These are phyloP conservation scores for Durusdinium trenchii DNA, from an alignment of 73 alveolate genomes.

Conservation along the genomic window DNA sequence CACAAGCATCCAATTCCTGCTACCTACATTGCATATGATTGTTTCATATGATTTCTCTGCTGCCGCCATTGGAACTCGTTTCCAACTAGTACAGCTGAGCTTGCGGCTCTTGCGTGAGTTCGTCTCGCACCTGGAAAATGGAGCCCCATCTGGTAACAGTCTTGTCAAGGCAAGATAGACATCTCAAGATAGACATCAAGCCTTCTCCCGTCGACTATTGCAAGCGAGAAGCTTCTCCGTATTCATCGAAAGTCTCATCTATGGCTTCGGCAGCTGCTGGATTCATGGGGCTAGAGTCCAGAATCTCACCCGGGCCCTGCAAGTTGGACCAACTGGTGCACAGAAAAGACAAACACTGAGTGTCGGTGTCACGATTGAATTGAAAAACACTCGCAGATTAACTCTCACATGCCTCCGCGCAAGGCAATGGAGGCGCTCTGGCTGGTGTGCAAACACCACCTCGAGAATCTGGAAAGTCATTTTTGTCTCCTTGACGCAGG, in stretches of 20 bases:
- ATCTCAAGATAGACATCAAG: too few species aligned
- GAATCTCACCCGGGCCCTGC: slow-evolving; percentile 80
- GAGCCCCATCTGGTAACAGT: too few species aligned
- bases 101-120: slow-evolving; percentile 46
- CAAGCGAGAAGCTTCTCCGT: background rate
- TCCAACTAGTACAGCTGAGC: background rate
- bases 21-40: background rate
- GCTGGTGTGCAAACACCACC: slow-evolving; percentile 67
- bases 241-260: too few species aligned
- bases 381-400: background rate
- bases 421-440: slow-evolving; percentile 28
- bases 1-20: too few species aligned
- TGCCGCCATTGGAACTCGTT: background rate
- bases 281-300: slow-evolving; percentile 55
- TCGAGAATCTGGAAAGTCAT: background rate
- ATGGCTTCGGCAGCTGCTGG: slow-evolving; percentile 68
- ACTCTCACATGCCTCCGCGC: slow-evolving; percentile 35
- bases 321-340: background rate
- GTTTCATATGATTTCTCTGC: background rate
- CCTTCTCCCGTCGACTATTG: background rate
- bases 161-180: too few species aligned
- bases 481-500: background rate
- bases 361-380: background rate
- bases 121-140: background rate
- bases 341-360: background rate